These are phyloP conservation scores for Moricandia moricandioides DNA, from an alignment of 345 rosid genomes.

Conservation along the genomic window DNA sequence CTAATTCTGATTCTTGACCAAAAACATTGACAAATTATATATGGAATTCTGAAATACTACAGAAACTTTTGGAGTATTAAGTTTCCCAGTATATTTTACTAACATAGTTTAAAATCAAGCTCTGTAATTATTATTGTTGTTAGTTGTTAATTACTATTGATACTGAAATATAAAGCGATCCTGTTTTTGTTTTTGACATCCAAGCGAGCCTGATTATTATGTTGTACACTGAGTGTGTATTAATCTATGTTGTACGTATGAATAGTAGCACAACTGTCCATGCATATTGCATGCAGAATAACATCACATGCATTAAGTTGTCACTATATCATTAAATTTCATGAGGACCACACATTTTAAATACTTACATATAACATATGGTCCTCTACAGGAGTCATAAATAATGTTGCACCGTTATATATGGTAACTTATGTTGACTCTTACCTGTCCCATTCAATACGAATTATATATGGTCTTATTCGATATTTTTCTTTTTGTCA, in stretches of 20 bases:
- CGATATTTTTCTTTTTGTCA: too few species aligned
- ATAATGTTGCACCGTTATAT: slow-evolving; percentile 28
- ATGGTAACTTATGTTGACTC: slow-evolving; percentile 35
- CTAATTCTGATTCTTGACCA: too few species aligned
- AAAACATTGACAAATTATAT: too few species aligned
- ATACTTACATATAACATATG: neutral
- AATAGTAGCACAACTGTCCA: neutral
- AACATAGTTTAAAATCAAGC: too few species aligned
- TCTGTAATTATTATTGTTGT: too few species aligned
- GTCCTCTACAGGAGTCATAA: slow-evolving; percentile 22
- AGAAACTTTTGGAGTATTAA: too few species aligned
- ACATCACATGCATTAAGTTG: slow-evolving; percentile 20
- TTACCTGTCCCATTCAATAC: slow-evolving; percentile 15
- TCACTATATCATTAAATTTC: slow-evolving; percentile 6
- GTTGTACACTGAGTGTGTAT: neutral
- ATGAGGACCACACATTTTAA: slow-evolving; percentile 16
- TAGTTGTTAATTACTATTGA: too few species aligned
- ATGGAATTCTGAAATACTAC: too few species aligned
- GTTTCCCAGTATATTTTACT: too few species aligned
- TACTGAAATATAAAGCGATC: too few species aligned
- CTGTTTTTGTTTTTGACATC: too few species aligned
- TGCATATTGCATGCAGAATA: slow-evolving; percentile 23
- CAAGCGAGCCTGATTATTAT: neutral
- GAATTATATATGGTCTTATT: neutral
- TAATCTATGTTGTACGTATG: slow-evolving; percentile 15